These are phyloP conservation scores for Clarireedia homoeocarpa DNA, from an alignment of 2,329 filamentous ascomycete genomes.

Conservation along the genomic window DNA sequence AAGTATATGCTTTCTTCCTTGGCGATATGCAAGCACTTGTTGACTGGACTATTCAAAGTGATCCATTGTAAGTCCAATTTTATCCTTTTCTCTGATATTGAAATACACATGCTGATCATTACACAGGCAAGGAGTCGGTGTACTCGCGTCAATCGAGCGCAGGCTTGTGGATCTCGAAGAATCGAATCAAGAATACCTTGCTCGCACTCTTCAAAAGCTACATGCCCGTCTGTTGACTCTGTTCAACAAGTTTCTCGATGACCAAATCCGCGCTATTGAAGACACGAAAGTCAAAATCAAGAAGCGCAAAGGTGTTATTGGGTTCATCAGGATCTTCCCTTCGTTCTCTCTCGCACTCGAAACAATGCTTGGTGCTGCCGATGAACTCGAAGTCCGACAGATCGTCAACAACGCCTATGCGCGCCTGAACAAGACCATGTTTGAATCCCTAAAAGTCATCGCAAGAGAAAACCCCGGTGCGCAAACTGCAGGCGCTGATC, in stretches of 20 bases:
- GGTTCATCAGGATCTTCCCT: constrained; percentile 90
- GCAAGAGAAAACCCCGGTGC: constrained; percentile 58
- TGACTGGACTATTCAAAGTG: constrained; percentile 73
- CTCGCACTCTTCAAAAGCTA: constrained; percentile 70
- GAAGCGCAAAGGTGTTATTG: constrained; percentile 94
- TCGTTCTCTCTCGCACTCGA: constrained; percentile 76
- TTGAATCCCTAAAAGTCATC: constrained; percentile 92
- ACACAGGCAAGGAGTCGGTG: constrained; percentile 75
- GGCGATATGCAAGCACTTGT: constrained; percentile 70
- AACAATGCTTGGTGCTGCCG: constrained; percentile 62
- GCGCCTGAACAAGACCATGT: constrained; percentile 89
- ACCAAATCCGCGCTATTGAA: constrained; percentile 91
- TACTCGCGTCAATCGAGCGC: constrained; percentile 72
- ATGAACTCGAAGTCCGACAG: constrained; percentile 60
- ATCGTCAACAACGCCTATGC: constrained; percentile 83
- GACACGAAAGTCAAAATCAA: constrained; percentile 99
- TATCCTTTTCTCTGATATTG: constrained; percentile 14
- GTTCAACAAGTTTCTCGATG: constrained; percentile 85
- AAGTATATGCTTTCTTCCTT: constrained; percentile 76
- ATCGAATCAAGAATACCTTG: constrained; percentile 87
- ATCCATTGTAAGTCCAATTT: constrained; percentile 62
- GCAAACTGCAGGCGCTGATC: constrained; percentile 44
- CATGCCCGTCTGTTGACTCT: constrained; percentile 65
- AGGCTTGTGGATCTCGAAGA: constrained; percentile 74
- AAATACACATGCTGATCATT: background rate